Percentiles rank a stretch among this genome's conserved stretches.
Evolutionary conservation across 768 basidiomycete genomes (phyloP).

Genomic region (Lactifluus pinguis): DNA sequence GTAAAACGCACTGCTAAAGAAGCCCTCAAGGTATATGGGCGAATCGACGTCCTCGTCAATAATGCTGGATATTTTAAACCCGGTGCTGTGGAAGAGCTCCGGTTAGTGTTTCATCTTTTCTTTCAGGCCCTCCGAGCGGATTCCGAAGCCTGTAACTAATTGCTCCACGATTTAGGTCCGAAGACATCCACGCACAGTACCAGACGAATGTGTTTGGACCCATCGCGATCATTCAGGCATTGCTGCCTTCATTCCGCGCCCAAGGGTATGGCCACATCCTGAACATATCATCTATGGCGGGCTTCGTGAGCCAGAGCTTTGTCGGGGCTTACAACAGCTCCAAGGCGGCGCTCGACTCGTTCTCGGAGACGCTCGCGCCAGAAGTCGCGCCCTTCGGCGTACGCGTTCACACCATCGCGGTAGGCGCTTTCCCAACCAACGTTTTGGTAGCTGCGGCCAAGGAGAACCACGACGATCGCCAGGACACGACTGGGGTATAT

Average conservation of each 20-base stretch:
- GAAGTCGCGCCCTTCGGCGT: constrained; percentile 26
- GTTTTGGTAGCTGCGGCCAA: constrained; percentile 13
- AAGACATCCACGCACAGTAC: neutral
- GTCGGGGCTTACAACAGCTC: neutral
- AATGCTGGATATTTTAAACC: neutral
- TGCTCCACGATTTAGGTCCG: neutral
- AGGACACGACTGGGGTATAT: constrained; percentile 7
- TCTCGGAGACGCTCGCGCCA: neutral
- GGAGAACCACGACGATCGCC: neutral
- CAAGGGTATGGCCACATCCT: neutral
- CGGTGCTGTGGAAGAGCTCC: constrained; percentile 6
- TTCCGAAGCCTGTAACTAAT: too few relatives aligned
- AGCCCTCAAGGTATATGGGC: constrained; percentile 9
- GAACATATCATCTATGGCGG: neutral
- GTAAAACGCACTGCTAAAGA: neutral
- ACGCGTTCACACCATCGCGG: constrained; percentile 21
- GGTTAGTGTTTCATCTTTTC: neutral
- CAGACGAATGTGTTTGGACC: neutral
- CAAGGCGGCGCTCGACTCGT: neutral
- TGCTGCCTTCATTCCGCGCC: neutral
- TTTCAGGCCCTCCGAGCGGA: too few relatives aligned
- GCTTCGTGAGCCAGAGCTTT: neutral
- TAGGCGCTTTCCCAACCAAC: constrained; percentile 26
- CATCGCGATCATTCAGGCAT: neutral
- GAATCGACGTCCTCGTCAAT: constrained; percentile 13